Conservation (phyloP, 2,329 filamentous ascomycete genomes). For the Paramyrothecium sp. region DNA sequence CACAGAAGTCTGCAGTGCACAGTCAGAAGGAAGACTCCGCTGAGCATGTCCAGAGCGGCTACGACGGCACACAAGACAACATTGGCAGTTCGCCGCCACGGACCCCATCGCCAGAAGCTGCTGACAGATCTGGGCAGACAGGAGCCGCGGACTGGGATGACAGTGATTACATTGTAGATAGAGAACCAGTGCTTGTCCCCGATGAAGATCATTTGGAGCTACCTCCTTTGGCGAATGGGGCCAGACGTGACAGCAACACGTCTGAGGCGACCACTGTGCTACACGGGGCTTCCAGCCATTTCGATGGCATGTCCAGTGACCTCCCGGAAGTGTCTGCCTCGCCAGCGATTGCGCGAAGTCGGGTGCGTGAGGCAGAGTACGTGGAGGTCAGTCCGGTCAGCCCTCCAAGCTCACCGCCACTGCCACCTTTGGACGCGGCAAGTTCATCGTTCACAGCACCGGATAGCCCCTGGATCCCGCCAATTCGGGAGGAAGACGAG, state of each 20-base stretch:
- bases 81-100: not conserved
- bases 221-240: conserved; percentile 30
- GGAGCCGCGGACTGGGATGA: not conserved
- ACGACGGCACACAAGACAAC: no score
- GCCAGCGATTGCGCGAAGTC: conserved; percentile 27
- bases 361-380: conserved; percentile 30
- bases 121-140: not conserved
- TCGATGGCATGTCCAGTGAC: conserved; percentile 40
- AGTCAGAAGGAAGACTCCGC: no score
- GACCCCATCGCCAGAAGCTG: not conserved
- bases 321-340: conserved; percentile 43
- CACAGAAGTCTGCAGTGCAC: no score
- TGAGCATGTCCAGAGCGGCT: no score
- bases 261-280: conserved; percentile 38
- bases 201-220: conserved; percentile 32
- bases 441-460: conserved; percentile 38
- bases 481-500: conserved; percentile 39
- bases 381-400: conserved; percentile 43
- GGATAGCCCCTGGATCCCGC: conserved; percentile 43
- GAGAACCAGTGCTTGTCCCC: not conserved
- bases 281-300: conserved; percentile 34
- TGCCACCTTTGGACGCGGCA: conserved; percentile 12
- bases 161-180: not conserved
- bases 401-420: conserved; percentile 48
- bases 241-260: conserved; percentile 26